Evolutionary conservation across 2,329 filamentous ascomycete species (phyloP).

Genomic region (Talaromyces rugulosus): DNA sequence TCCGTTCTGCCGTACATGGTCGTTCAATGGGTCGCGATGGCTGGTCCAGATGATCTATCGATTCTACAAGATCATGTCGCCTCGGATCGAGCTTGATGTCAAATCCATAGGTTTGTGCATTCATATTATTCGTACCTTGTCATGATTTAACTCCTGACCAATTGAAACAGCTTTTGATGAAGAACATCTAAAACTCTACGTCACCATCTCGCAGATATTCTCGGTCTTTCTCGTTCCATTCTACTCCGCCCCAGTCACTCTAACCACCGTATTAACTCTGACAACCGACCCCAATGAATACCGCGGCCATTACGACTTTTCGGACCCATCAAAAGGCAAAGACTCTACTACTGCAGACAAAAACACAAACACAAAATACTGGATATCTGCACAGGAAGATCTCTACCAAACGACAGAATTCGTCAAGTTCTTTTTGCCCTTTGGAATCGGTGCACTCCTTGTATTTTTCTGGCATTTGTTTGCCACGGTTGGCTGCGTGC

Average conservation of each 20-base stretch:
- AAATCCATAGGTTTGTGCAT: constrained; percentile 52
- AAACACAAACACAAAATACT: constrained; percentile 48
- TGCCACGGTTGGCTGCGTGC: constrained; percentile 60
- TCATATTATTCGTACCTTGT: background rate
- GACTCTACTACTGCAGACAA: constrained; percentile 15
- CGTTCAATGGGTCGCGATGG: constrained; percentile 59
- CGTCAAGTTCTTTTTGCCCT: constrained; percentile 66
- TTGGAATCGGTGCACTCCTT: constrained; percentile 52
- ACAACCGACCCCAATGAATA: constrained; percentile 41
- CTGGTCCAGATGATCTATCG: constrained; percentile 67
- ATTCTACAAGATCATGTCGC: constrained; percentile 82
- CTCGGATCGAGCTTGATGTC: constrained; percentile 64
- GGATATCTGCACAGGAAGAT: constrained; percentile 73
- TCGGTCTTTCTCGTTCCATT: constrained; percentile 73
- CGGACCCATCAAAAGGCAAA: constrained; percentile 15
- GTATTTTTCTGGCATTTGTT: constrained; percentile 62
- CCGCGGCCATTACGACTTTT: constrained; percentile 16
- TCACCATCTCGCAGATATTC: constrained; percentile 71
- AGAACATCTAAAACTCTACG: constrained; percentile 63
- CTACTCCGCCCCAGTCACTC: constrained; percentile 62
- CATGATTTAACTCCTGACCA: background rate
- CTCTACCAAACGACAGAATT: constrained; percentile 75
- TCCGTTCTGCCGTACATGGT: constrained; percentile 68
- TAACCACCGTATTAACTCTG: constrained; percentile 66
- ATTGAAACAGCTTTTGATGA: constrained; percentile 60